Conservation (phyloP, 352 stramenopile genomes). For the Phytopythium montanum region DNA sequence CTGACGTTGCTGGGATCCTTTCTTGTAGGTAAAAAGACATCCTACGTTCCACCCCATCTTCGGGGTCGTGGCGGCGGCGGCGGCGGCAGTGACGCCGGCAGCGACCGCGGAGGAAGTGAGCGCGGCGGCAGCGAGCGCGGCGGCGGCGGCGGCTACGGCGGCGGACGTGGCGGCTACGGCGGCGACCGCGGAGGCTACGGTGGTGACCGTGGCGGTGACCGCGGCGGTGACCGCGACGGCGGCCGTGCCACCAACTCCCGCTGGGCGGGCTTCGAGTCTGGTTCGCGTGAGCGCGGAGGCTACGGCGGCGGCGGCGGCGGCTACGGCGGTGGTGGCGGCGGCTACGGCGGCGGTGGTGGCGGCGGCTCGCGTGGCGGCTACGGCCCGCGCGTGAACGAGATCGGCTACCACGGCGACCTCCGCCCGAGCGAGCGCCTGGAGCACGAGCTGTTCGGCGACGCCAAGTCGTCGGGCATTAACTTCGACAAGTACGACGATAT, state of each 20-base stretch:
- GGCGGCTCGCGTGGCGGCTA: constrained; percentile 45
- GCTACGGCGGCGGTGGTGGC: constrained; percentile 18
- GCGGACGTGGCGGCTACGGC: constrained; percentile 16
- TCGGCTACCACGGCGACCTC: constrained; percentile 96
- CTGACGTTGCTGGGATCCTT: constrained; percentile 4
- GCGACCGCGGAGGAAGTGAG: constrained; percentile 11
- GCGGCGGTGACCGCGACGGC: constrained; percentile 22
- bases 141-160: constrained; percentile 19
- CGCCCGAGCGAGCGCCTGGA: constrained; percentile 91
- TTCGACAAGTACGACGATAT: constrained; percentile 99
- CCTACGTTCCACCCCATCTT: constrained; percentile 77
- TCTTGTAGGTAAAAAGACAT: constrained; percentile 56
- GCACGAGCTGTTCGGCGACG: constrained; percentile 90
- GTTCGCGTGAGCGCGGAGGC: constrained; percentile 26
- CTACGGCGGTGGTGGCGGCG: constrained; percentile 11
- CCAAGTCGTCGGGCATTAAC: constrained; percentile 96
- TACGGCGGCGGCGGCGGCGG: constrained; percentile 27
- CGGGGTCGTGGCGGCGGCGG: constrained; percentile 23
- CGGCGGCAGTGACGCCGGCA: constrained; percentile 13
- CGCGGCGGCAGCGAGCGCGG: constrained; percentile 28
- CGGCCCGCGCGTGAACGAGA: constrained; percentile 85
- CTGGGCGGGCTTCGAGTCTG: constrained; percentile 52
- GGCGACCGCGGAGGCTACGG: constrained; percentile 10
- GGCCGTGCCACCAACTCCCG: constrained; percentile 43
- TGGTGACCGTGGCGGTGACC: constrained; percentile 21